Evolutionary conservation across 352 stramenopile genomes (phyloP), one percentile per base, ranked within the genome.

Genomic region (Globisporangium middletonii): DNA sequence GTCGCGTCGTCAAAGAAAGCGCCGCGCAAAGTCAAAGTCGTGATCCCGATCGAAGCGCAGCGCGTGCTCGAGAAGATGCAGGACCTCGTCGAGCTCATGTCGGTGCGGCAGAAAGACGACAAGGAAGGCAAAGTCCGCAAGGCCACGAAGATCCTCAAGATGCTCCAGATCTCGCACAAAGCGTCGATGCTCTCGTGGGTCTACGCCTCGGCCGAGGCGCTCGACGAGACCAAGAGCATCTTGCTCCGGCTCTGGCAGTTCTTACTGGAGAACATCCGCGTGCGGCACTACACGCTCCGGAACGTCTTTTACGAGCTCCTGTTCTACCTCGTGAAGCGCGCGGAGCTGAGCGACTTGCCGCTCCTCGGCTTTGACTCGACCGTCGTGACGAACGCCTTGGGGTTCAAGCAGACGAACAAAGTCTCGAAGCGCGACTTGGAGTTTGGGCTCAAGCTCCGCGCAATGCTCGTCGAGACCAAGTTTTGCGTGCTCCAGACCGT

Each of bases 111-210:
- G 61, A 95, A 95, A 61, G 86, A 95, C 53, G 86, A 94, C 66
- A 94, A 95, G 62, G 86, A 95, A 72, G 83, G 69, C 11, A 95
- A 94, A 64, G 86, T 94, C n/a, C 75, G 86, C 12, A 95, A 95
- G 51, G 86, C 86, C 0, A 94, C 83, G 4, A 95, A 95, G 64
- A 94, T 95, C 60, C 49, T 95, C 27, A 92, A 93, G 65, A 91
- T 95, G 82, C 71, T 95, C 23, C 83, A 94, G 57, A 81, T 94
- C 12, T 94, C 86, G 6, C 86, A 95, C 71, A 95, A 95, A 57
- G 86, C 78, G 1, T 95, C 86, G 4, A 95, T 95, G 84, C 60
- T 95, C 7, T 94, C 84, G 33, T 95, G 86, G 86, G 82, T 95
- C 8, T 95, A 95, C 51, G 80, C 72, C 9, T 91, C 84, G 8